Evolutionary conservation across 345 rosid species (phyloP).

Genomic region (Capsella bursapastoris): DNA sequence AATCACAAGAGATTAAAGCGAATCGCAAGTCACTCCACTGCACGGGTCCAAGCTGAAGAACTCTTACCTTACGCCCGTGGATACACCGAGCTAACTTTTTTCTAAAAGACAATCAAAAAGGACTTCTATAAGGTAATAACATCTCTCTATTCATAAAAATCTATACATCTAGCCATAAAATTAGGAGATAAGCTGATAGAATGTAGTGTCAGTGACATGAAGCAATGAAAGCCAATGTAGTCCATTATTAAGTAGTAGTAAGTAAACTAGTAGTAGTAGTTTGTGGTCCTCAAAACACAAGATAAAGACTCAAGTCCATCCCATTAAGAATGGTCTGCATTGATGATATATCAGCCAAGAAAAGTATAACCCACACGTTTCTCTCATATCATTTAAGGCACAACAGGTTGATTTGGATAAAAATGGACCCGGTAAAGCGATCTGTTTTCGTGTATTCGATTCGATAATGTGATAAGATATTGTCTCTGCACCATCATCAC

Average conservation of each 20-base stretch:
- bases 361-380: conserved; percentile 37
- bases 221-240: conserved; percentile 30
- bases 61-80: conserved; percentile 87
- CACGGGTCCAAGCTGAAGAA: conserved; percentile 91
- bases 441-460: conserved; percentile 16
- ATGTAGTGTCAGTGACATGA: conserved; percentile 45
- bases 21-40: conserved; percentile 70
- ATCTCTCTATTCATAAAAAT: conserved; percentile 32
- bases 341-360: conserved; percentile 41
- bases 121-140: conserved; percentile 32
- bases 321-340: conserved; percentile 30
- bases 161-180: conserved; percentile 27
- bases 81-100: conserved; percentile 91
- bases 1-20: conserved; percentile 72
- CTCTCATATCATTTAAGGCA: conserved; percentile 41
- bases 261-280: conserved; percentile 23
- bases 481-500: conserved; percentile 35
- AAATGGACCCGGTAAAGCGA: conserved; percentile 24
- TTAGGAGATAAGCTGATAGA: conserved; percentile 38
- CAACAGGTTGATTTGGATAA: neutral
- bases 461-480: conserved; percentile 4
- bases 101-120: conserved; percentile 48
- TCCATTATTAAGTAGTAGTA: conserved; percentile 19
- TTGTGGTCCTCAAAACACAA: conserved; percentile 50
- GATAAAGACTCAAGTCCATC: conserved; percentile 28